Base-by-base conservation (phyloP, 805 yeast genomes). In the Ascoidea asiatica region DNA sequence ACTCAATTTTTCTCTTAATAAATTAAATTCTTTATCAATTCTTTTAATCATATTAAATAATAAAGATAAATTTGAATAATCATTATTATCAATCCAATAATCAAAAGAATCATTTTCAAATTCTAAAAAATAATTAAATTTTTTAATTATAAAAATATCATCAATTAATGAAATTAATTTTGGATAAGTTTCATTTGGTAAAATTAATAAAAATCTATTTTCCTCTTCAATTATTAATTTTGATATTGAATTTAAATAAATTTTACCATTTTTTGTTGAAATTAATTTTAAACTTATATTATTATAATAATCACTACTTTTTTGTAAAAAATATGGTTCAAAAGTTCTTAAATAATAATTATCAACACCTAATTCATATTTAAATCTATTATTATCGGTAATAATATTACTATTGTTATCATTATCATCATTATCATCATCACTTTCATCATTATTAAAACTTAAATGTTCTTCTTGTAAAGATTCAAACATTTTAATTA, bases 401-500 rank as follows among this genome's bases (percentile, higher is more conserved):
- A 42, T 20, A 50, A 38, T 4, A 52, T 47, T 38, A 19, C 38
- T 20, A 19, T 36, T 22, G 39, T 52, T 52, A 19, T 51, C 55
- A 6, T 48, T 39, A 21, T 46, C 46, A 29, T n/a, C n/a, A n/a
- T n/a, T n/a, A n/a, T 41, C 37, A 20, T 22, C 39, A 41, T 36
- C 20, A 7, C 7, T 19, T 18, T 21, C 17, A 18, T 17, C n/a
- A 18, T 20, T 18, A 15, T 19, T 22, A n/a, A 8, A 4, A 15
- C 19, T 8, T 37, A 37, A 21, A 6, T 41, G 19, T 19, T 64
- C 67, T 46, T 75, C 81, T 4, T 68, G 60, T 35, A 85, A 61
- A 5, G 79, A 63, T 54, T 85, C 92, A 56, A 85, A 69, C 88
- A 89, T 84, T 38, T 66, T 67, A 15, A 86, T 70, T 7, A 77